Evolutionary conservation across 202 grass and related monocot genomes (phyloP), one percentile per base, ranked within the genome.

Genomic region (Saccharum hybrid): DNA sequence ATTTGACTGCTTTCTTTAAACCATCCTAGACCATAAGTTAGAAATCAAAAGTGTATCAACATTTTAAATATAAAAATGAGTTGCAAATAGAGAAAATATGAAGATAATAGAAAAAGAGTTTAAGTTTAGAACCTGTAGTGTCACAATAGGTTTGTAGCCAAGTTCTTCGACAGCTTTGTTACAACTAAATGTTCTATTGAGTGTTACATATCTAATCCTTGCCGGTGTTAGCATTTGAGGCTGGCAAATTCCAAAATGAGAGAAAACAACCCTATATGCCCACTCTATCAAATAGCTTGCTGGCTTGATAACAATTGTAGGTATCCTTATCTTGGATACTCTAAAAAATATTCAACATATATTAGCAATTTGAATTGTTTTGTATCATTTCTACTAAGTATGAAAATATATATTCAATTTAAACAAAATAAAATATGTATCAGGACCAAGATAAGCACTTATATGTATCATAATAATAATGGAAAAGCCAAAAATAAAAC

Each of bases 101-200:
- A 68, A 15, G 2, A 8, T n/a, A 4, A 10, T 1, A 3, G 0
- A 66, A 22, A 48, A 28, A 0, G 4, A 16, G 0, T 46, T 65
- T 15, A 41, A 60, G 28, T 49, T 26, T 42, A 9, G 2, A 82
- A 93, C 94, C 91, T 83, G 82, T 14, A 97, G 74, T n/a, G 91
- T 79, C 10, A 94, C 83, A 66, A 78, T 79, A 54, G 94, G 91
- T 65, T 92, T 60, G 83, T 97, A 97, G 14, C 85, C 83, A 45
- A 97, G 83, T 67, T 94, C 77, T n/a, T 92, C 68, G 68, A 60
- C 72, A 69, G 89, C 94, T 81, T 80, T 94, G 3, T 79, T 67
- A 65, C 79, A 81, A 74, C 15, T 92, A 63, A 88, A 94, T 76
- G 94, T 97, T 64, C 91, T 81, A 30, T 90, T 90, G 8, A 84